Evolutionary conservation across 2,329 filamentous ascomycete species (phyloP).

Genomic region (Talaromyces albobiverticillius): DNA sequence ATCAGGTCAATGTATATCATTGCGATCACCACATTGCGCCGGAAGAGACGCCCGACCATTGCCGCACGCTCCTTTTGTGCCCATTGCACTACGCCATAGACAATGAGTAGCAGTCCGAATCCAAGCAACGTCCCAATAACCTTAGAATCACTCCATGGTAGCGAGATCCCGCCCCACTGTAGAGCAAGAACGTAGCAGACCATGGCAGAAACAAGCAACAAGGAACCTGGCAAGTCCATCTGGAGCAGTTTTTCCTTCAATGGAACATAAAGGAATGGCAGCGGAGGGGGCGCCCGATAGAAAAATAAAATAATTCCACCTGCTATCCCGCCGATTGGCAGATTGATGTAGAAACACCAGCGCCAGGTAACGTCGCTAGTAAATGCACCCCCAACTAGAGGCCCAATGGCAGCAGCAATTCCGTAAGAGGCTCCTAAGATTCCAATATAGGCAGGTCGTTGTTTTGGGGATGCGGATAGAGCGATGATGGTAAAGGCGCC

Average conservation of each 20-base stretch:
- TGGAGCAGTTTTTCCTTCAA: constrained; percentile 21
- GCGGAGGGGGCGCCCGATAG: too few relatives aligned
- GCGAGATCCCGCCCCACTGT: constrained; percentile 7
- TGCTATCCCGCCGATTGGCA: constrained; percentile 27
- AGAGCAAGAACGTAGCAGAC: constrained; percentile 10
- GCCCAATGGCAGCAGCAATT: constrained; percentile 48
- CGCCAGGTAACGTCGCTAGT: constrained; percentile 45
- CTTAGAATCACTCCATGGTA: background rate
- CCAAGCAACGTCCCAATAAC: constrained; percentile 3
- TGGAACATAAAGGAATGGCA: too few relatives aligned
- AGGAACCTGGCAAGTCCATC: constrained; percentile 23
- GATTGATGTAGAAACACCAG: constrained; percentile 41
- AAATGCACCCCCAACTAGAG: constrained; percentile 45
- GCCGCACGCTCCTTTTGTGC: too few relatives aligned
- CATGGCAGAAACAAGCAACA: constrained; percentile 18
- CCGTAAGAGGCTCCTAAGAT: constrained; percentile 50
- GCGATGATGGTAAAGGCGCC: constrained; percentile 28
- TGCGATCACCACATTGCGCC: too few relatives aligned
- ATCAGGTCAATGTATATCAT: too few relatives aligned
- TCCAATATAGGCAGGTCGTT: constrained; percentile 30
- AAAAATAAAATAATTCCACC: too few relatives aligned
- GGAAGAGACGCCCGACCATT: too few relatives aligned
- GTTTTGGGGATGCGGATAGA: constrained; percentile 9
- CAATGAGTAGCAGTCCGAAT: too few relatives aligned
- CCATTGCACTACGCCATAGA: too few relatives aligned